phyloP scores from a whole-genome alignment of 495 filamentous ascomycete species.

The Platismatia glauca region DNA sequence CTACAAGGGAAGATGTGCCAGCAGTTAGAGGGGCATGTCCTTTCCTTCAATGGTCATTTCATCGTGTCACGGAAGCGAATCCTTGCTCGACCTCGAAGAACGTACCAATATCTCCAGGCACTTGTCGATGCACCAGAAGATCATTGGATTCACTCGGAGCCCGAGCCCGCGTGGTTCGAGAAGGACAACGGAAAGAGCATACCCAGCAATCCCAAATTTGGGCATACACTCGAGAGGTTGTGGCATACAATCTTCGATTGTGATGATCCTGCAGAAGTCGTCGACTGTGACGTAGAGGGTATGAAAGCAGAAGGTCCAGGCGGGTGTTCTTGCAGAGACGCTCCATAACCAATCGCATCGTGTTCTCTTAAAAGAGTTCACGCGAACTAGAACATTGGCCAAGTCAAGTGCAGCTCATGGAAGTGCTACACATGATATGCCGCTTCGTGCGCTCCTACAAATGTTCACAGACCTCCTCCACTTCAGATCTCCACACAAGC shows the following conservation, averaged over 20 bases:
- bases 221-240: slow-evolving; percentile 12
- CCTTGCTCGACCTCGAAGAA: background rate
- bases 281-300: slow-evolving; percentile 9
- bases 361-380: background rate
- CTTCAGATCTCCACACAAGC: background rate
- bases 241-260: slow-evolving; percentile 14
- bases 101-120: slow-evolving; percentile 4
- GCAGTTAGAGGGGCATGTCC: slow-evolving; percentile 7
- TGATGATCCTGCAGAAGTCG: background rate
- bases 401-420: background rate
- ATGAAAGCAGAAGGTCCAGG: slow-evolving; percentile 9
- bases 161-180: slow-evolving; percentile 9
- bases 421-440: background rate
- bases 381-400: background rate
- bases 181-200: slow-evolving; percentile 13
- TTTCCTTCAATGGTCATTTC: slow-evolving; percentile 17
- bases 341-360: background rate
- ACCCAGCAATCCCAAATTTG: slow-evolving; percentile 10
- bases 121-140: slow-evolving; percentile 10
- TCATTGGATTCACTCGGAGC: slow-evolving; percentile 14
- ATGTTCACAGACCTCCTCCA: background rate
- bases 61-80: slow-evolving; percentile 13
- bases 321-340: slow-evolving; percentile 12
- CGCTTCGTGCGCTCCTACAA: background rate
- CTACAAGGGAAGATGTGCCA: slow-evolving; percentile 11